Evolutionary conservation across 2,329 filamentous ascomycete genomes (phyloP), one percentile per base, ranked within the genome.

Genomic region (Rhytidhysteron rufulum): DNA sequence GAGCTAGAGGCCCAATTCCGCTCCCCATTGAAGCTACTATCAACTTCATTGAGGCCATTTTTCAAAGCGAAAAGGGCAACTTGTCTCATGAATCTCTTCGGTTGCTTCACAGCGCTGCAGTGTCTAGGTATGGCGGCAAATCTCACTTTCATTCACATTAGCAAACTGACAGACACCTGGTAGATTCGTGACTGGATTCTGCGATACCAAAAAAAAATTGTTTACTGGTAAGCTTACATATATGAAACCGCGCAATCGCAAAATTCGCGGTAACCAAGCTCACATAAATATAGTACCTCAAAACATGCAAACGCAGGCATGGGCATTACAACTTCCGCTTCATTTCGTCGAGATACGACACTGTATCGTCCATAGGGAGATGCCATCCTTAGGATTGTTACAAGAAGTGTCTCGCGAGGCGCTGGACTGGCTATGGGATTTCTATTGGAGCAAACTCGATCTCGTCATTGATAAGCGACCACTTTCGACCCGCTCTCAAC

Each of bases 301-400:
- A n/a, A n/a, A n/a, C n/a, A 88, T 89, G 85, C 85, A 86, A 64
- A 75, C 78, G 31, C 73, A 85, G 18, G 85, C 83, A 44, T 82
- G 79, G 61, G 79, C 75, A 29, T 79, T 42, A 10, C 81, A 79
- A 0, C 67, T 89, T 42, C 85, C 85, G 0, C 80, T 83, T 1
- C 83, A 85, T 0, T 94, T 95, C 64, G 88, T 96, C 39, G 89
- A 95, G 70, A 73, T 94, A 43, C 80, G 90, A 33, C 90, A 96
- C 63, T 86, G 94, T 67, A 87, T 86, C 31, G 94, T 89, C 30
- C 90, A 97, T 63, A 87, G 94, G 63, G 86, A 89, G 59, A 71
- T 95, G 41, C 90, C 90, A 0, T 82, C 83, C 1, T 71, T 95
- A 39, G 74, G 78, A 9, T 82, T 88, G 47, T 71, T 96, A 46